These are phyloP conservation scores for Atractiella rhizophila DNA, from an alignment of 768 basidiomycete genomes.

Conservation along the genomic window DNA sequence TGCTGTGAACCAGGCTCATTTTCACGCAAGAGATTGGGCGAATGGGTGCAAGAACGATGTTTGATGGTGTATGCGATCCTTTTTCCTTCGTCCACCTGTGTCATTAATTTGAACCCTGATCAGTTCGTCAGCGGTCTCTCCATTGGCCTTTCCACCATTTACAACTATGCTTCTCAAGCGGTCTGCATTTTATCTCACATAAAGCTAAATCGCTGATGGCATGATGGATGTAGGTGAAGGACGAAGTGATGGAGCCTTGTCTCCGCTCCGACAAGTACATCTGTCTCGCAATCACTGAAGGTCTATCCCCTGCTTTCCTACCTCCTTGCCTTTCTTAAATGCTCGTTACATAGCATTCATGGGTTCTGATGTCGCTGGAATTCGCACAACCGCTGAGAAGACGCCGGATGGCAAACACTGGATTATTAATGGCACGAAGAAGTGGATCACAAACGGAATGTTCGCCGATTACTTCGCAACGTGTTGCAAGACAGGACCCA, in stretches of 20 bases:
- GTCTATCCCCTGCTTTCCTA: conserved; percentile 47
- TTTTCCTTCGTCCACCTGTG: no score
- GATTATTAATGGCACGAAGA: conserved; percentile 70
- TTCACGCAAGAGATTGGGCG: conserved; percentile 43
- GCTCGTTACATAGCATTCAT: no score
- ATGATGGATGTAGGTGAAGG: no score
- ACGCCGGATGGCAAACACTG: conserved; percentile 51
- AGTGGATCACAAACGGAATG: conserved; percentile 19
- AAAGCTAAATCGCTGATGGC: no score
- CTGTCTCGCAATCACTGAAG: conserved; percentile 30
- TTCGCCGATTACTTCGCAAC: conserved; percentile 47
- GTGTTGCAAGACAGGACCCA: conserved; percentile 29
- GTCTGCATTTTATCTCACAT: no score
- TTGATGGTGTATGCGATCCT: conserved; percentile 44
- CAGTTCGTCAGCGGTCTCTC: no score
- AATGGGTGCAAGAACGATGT: conserved; percentile 45
- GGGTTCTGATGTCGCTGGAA: conserved; percentile 9
- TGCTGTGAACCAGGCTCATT: background rate
- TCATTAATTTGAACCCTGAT: no score
- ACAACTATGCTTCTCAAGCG: conserved; percentile 65
- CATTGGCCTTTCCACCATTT: conserved; percentile 42
- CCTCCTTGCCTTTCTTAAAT: conserved; percentile 30
- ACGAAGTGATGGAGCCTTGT: conserved; percentile 34
- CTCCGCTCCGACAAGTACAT: conserved; percentile 15
- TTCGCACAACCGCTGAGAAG: conserved; percentile 14